A percentile compares a stretch with the other conserved stretches of the same genome.
Conservation (phyloP, 139 green algal species). For the Pleodorina starrii region DNA sequence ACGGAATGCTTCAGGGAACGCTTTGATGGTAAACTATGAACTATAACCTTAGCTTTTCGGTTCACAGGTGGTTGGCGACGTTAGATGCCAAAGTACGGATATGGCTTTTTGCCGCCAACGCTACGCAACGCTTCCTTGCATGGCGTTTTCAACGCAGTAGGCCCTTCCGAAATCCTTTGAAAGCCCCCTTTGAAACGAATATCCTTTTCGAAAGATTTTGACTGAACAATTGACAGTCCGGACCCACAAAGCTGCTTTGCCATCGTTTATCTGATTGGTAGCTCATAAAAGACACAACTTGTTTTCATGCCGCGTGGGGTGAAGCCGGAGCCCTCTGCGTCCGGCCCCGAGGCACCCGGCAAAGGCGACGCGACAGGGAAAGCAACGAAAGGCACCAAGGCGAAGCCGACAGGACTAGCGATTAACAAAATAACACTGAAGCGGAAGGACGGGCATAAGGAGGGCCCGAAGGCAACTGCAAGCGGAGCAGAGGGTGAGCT, state of each 20-base stretch:
- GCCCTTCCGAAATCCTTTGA: no score
- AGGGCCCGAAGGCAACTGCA: neutral
- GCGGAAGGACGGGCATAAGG: neutral
- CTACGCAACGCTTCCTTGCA: no score
- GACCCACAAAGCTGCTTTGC: neutral
- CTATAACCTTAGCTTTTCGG: no score
- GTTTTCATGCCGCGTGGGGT: conserved; percentile 26
- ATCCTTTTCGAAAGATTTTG: no score
- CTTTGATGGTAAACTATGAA: no score
- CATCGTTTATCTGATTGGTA: neutral
- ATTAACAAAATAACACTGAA: neutral
- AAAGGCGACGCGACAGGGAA: neutral
- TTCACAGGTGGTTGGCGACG: no score
- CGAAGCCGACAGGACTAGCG: neutral
- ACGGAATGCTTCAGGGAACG: no score
- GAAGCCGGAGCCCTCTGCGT: neutral
- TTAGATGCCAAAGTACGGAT: no score
- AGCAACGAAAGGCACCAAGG: conserved; percentile 1
- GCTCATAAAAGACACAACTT: neutral
- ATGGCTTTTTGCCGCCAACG: no score
- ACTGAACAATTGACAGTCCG: no score
- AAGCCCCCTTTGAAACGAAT: no score
- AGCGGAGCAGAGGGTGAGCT: neutral
- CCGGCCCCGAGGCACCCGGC: neutral
- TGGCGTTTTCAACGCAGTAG: no score